These are phyloP conservation scores for Stachybotrys chartarum DNA, from an alignment of 2,329 filamentous ascomycete species.

Conservation along the genomic window DNA sequence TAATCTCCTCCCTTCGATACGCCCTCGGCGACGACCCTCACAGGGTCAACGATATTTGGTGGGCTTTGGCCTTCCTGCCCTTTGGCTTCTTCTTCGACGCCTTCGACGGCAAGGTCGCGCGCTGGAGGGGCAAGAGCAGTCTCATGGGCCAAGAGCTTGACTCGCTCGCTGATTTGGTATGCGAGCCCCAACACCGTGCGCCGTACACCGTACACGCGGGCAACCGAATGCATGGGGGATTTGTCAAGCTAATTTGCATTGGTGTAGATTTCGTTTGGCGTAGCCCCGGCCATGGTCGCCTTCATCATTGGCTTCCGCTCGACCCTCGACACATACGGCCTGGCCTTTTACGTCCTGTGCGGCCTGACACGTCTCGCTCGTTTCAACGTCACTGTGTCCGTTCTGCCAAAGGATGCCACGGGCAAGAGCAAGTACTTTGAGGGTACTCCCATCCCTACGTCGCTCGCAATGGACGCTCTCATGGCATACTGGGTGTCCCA, in stretches of 20 bases:
- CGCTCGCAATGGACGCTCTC: conserved; percentile 67
- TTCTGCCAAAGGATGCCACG: conserved; percentile 81
- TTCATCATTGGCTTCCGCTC: conserved; percentile 88
- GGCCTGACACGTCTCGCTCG: conserved; percentile 88
- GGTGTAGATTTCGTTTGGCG: conserved; percentile 83
- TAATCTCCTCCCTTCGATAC: conserved; percentile 93
- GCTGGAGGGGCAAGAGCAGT: conserved; percentile 94
- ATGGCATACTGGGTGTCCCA: conserved; percentile 88
- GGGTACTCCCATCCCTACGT: conserved; percentile 92
- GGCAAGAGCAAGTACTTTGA: conserved; percentile 97
- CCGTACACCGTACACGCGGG: not conserved
- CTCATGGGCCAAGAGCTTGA: conserved; percentile 98
- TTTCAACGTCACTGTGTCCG: conserved; percentile 92
- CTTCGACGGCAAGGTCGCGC: conserved; percentile 92
- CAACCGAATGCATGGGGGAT: not conserved
- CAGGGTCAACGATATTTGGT: conserved; percentile 65
- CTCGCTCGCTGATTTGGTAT: conserved; percentile 87
- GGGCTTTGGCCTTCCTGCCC: conserved; percentile 79
- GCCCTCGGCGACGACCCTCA: conserved; percentile 61
- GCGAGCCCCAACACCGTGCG: conserved; percentile 11
- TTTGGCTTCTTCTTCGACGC: conserved; percentile 97
- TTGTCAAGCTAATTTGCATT: not conserved
- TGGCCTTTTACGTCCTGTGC: conserved; percentile 89
- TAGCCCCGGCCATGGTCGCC: conserved; percentile 78
- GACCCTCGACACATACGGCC: conserved; percentile 66